These are phyloP conservation scores for Leishmania guyanensis DNA, from an alignment of 208 protist species.

Conservation along the genomic window DNA sequence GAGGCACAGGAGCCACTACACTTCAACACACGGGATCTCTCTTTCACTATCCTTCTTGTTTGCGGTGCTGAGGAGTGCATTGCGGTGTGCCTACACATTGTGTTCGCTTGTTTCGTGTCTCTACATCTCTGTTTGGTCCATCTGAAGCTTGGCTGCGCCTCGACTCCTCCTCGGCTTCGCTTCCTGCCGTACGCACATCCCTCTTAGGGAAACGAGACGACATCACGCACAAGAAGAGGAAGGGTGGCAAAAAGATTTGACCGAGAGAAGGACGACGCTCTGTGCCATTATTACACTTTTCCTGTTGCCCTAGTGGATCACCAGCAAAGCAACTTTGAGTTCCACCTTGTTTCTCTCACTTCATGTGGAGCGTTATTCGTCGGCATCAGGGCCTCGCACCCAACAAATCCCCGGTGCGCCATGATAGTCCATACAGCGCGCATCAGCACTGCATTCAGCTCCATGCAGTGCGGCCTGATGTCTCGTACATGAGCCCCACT, in stretches of 20 bases:
- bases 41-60: background rate
- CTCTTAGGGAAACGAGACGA: no score
- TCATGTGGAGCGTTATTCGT: slow-evolving; percentile 84
- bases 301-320: background rate
- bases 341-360: background rate
- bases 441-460: slow-evolving; percentile 75
- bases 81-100: background rate
- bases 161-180: background rate
- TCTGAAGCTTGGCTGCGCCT: background rate
- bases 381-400: slow-evolving; percentile 50
- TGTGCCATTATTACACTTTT: background rate
- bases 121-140: background rate
- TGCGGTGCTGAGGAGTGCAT: background rate
- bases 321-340: background rate
- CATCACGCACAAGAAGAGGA: background rate
- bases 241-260: background rate
- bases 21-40: background rate
- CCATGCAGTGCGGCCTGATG: slow-evolving; percentile 70
- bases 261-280: background rate
- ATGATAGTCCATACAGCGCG: slow-evolving; percentile 25
- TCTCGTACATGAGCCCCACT: slow-evolving; percentile 60
- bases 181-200: background rate
- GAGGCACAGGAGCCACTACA: background rate
- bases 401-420: slow-evolving; percentile 24
- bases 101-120: background rate